phyloP scores from a whole-genome alignment of 2,329 filamentous ascomycete species.

The Stromatinia cepivora region DNA sequence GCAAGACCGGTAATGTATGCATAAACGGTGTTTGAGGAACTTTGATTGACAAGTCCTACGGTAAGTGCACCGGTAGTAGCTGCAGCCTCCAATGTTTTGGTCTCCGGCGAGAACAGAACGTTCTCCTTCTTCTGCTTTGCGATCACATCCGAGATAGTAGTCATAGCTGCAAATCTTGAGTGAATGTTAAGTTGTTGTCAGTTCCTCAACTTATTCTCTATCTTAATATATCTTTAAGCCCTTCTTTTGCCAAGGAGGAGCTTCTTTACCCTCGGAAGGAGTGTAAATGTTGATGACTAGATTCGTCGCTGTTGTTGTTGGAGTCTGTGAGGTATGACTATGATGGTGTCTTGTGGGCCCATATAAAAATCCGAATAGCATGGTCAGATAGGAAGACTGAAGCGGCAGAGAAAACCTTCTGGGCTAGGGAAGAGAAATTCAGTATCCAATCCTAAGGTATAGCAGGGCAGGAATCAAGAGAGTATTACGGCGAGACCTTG shows the following conservation, averaged over 20 bases:
- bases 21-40: constrained; percentile 59
- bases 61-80: constrained; percentile 46
- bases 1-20: constrained; percentile 71
- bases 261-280: not conserved
- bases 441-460: not conserved
- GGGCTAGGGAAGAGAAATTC: not conserved
- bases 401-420: not conserved
- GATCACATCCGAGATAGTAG: constrained; percentile 30
- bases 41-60: constrained; percentile 67
- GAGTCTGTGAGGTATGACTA: constrained; percentile 13
- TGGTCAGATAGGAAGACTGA: not conserved
- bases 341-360: constrained; percentile 14
- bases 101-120: constrained; percentile 26
- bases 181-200: constrained; percentile 8
- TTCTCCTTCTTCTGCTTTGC: constrained; percentile 25
- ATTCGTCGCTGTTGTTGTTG: constrained; percentile 24
- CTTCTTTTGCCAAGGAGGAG: not conserved
- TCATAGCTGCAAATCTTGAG: constrained; percentile 25
- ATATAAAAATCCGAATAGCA: not conserved
- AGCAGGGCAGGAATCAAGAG: not conserved
- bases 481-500: not conserved
- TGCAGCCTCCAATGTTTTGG: constrained; percentile 15
- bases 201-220: not conserved
- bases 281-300: constrained; percentile 18
- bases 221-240: not conserved